A percentile compares a stretch with the other conserved stretches of the same genome.
Evolutionary conservation across 306 rosid species (phyloP).

Genomic region (Pterocarpus macrocarpus): DNA sequence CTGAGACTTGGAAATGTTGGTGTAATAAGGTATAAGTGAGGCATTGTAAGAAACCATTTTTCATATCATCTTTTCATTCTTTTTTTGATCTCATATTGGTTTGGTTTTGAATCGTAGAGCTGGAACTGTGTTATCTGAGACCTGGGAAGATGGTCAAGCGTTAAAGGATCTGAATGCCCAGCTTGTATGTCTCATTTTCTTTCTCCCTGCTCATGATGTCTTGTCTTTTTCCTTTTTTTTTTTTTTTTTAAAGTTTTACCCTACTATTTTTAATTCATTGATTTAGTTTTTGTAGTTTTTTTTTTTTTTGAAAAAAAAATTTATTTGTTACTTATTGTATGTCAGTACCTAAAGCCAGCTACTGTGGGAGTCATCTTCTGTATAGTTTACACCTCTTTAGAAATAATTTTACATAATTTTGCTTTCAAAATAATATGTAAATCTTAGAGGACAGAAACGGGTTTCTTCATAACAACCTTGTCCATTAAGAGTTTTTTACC

Average conservation of each 20-base stretch:
- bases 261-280: constrained; percentile 24
- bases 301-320: neutral
- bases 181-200: constrained; percentile 75
- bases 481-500: neutral
- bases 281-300: neutral
- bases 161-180: constrained; percentile 89
- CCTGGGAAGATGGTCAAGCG: constrained; percentile 99
- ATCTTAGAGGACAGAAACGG: neutral
- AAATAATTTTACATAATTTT: neutral
- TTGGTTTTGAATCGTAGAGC: constrained; percentile 72
- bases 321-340: neutral
- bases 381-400: neutral
- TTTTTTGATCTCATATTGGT: constrained; percentile 24
- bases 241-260: constrained; percentile 14
- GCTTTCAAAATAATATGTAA: constrained; percentile 1
- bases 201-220: neutral
- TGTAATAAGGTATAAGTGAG: constrained; percentile 74
- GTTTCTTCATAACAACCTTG: neutral
- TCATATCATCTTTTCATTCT: constrained; percentile 10
- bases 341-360: neutral
- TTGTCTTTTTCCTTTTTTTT: neutral
- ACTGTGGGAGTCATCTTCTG: constrained; percentile 2
- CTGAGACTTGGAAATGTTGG: constrained; percentile 99
- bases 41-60: constrained; percentile 14
- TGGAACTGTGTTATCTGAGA: constrained; percentile 97